Evolutionary conservation across 140 eudicot species (phyloP).

Genomic region (Bidens hawaiensis): DNA sequence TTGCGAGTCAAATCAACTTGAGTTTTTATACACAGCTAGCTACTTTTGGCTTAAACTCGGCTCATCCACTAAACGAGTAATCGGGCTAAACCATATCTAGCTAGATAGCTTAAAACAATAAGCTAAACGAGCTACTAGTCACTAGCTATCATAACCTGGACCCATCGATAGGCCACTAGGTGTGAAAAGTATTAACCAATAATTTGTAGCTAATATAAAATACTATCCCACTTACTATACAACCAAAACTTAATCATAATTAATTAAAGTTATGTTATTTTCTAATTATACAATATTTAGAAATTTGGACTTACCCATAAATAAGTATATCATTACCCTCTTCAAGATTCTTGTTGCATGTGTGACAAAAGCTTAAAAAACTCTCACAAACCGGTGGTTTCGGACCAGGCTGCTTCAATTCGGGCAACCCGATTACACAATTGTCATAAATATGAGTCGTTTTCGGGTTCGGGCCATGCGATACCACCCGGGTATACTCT

Average conservation of each 20-base stretch:
- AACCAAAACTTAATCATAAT: neutral
- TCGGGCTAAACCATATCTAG: no score
- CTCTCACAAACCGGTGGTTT: conserved; percentile 43
- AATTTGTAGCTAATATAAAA: no score
- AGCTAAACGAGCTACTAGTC: neutral
- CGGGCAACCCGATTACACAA: conserved; percentile 51
- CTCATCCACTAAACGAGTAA: no score
- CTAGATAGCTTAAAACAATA: neutral
- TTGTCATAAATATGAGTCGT: conserved; percentile 71
- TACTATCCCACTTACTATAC: no score
- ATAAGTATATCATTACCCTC: conserved; percentile 61
- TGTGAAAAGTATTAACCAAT: no score
- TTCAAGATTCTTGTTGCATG: conserved; percentile 68
- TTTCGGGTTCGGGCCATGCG: conserved; percentile 71
- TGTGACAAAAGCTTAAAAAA: conserved; percentile 50
- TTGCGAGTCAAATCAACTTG: no score
- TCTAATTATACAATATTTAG: neutral
- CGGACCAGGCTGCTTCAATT: conserved; percentile 35
- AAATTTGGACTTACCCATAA: conserved; percentile 48
- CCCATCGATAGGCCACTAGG: no score
- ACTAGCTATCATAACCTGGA: neutral
- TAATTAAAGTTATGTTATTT: neutral
- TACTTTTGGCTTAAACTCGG: neutral
- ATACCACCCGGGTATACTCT: conserved; percentile 77
- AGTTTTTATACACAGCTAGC: neutral